Evolutionary conservation across 306 rosid genomes (phyloP).

Genomic region (Dicorynia guianensis): DNA sequence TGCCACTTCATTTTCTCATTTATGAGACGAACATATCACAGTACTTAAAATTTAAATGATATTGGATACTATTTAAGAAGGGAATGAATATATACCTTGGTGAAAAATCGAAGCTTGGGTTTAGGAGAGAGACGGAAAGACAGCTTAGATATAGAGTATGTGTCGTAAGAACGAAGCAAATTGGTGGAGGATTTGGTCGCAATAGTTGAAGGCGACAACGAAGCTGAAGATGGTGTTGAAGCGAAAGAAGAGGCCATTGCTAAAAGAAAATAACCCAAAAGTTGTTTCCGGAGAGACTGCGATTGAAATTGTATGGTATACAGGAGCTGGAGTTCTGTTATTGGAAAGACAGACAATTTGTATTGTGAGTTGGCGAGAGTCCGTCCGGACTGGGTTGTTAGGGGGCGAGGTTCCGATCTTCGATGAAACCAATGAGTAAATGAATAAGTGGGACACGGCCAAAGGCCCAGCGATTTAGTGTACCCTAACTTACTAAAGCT

Average conservation of each 20-base stretch:
- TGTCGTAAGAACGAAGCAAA: constrained; percentile 31
- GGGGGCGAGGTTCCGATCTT: constrained; percentile 10
- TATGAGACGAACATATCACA: too few species aligned
- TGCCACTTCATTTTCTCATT: too few species aligned
- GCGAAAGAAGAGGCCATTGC: constrained; percentile 49
- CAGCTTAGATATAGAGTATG: constrained; percentile 39
- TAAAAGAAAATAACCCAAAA: background rate
- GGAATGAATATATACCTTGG: constrained; percentile 53
- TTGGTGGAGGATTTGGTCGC: constrained; percentile 49
- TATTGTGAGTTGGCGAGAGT: constrained; percentile 10
- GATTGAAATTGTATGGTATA: background rate
- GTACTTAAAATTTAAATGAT: too few species aligned
- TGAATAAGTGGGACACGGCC: constrained; percentile 6
- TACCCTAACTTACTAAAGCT: too few species aligned
- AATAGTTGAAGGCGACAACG: constrained; percentile 48
- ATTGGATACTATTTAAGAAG: background rate
- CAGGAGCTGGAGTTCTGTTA: too few species aligned
- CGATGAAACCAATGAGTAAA: constrained; percentile 45
- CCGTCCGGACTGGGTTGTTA: constrained; percentile 11
- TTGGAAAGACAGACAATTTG: constrained; percentile 28
- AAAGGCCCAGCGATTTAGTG: too few species aligned
- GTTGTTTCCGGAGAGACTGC: background rate
- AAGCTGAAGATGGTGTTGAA: constrained; percentile 39
- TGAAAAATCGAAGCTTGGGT: constrained; percentile 54
- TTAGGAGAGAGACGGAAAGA: constrained; percentile 58